phyloP scores from a whole-genome alignment of 2,329 filamentous ascomycete species.

The Parastagonospora avenae region DNA sequence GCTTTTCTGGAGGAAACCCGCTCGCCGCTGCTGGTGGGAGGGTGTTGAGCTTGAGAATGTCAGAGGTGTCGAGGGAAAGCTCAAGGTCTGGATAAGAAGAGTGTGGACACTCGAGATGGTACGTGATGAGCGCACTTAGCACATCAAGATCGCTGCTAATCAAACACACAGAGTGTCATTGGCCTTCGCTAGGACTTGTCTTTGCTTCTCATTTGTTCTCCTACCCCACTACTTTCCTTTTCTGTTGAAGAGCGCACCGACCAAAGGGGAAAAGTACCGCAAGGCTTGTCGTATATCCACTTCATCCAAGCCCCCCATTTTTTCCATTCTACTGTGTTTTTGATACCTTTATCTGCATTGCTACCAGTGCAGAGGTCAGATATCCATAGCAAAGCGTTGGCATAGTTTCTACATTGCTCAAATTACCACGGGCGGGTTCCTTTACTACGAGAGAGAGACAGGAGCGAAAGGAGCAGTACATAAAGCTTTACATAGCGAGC shows the following conservation, averaged over 20 bases:
- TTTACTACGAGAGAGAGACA: too few species aligned
- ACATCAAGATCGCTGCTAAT: constrained; percentile 14
- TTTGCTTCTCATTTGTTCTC: constrained; percentile 19
- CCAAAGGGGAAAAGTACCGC: not conserved
- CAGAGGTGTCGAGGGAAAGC: constrained; percentile 84
- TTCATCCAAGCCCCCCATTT: not conserved
- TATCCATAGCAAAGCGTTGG: constrained; percentile 21
- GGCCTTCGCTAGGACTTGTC: constrained; percentile 66
- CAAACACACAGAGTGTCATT: constrained; percentile 71
- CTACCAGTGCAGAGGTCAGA: constrained; percentile 24
- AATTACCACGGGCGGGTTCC: too few species aligned
- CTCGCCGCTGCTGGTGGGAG: constrained; percentile 98
- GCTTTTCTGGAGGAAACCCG: constrained; percentile 97
- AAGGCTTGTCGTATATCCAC: constrained; percentile 3
- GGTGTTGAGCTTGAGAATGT: constrained; percentile 89
- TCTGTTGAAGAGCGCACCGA: constrained; percentile 8
- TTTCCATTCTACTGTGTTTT: constrained; percentile 19
- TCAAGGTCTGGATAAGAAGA: constrained; percentile 97
- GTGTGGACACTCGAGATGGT: constrained; percentile 99
- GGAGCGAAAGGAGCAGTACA: too few species aligned
- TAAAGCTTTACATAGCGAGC: too few species aligned
- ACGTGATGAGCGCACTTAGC: constrained; percentile 13
- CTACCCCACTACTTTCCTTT: constrained; percentile 2
- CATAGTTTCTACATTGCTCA: not conserved
- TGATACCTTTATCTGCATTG: constrained; percentile 33